Conservation (phyloP, 345 rosid genomes). For the Sonneratia caseolaris region DNA sequence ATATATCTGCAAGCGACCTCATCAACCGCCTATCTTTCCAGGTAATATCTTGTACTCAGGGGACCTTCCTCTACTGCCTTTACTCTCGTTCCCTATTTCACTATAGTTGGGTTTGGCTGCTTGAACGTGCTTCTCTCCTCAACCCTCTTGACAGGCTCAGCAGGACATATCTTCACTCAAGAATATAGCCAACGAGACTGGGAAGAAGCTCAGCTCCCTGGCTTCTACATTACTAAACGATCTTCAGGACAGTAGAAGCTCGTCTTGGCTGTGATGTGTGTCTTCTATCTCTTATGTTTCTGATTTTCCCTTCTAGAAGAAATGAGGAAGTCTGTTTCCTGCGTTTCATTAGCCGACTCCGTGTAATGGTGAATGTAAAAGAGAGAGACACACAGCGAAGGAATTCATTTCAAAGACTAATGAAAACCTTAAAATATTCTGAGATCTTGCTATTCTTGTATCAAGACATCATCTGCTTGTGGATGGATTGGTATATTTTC, state of each 20-base stretch:
- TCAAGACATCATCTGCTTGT: background rate
- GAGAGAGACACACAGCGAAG: background rate
- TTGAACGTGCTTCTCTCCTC: background rate
- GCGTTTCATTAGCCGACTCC: background rate
- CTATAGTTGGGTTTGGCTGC: background rate
- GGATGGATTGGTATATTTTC: background rate
- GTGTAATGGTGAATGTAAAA: background rate
- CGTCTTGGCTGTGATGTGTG: constrained; percentile 15
- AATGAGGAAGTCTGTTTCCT: background rate
- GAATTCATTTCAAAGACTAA: constrained; percentile 1
- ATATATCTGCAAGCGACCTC: constrained; percentile 75
- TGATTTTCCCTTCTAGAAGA: background rate
- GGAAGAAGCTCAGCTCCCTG: constrained; percentile 70
- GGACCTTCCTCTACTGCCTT: background rate
- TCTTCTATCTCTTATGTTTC: background rate
- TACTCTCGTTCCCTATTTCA: background rate
- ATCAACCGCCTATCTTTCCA: constrained; percentile 82
- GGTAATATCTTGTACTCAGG: constrained; percentile 27
- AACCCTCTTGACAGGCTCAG: constrained; percentile 49
- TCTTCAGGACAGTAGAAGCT: constrained; percentile 55
- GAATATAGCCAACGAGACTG: constrained; percentile 89
- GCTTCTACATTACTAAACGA: constrained; percentile 74
- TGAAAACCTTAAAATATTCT: background rate
- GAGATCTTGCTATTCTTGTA: background rate
- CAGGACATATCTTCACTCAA: constrained; percentile 79